phyloP scores from a whole-genome alignment of 768 basidiomycete genomes.

The Suillus paluster region DNA sequence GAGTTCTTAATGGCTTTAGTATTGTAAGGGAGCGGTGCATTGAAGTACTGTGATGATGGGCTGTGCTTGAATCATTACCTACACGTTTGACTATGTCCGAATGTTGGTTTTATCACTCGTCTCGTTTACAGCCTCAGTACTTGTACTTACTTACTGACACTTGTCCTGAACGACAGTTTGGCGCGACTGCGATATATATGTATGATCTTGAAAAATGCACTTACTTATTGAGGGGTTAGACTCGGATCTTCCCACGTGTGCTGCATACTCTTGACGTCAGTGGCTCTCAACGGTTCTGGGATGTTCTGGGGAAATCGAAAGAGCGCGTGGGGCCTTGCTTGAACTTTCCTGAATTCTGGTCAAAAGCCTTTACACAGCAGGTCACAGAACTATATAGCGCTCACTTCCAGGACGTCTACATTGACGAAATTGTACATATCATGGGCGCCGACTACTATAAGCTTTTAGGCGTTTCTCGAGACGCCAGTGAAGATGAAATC shows the following conservation, averaged over 20 bases:
- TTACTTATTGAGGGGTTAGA: no score
- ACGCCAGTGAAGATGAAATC: slow-evolving; percentile 82
- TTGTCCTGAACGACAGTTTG: no score
- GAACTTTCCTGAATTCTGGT: background rate
- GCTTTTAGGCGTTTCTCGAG: slow-evolving; percentile 71
- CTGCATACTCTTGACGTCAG: slow-evolving; percentile 32
- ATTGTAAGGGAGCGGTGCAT: background rate
- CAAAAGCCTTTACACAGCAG: background rate
- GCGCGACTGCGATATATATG: no score
- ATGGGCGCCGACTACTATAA: slow-evolving; percentile 94
- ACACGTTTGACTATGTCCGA: background rate
- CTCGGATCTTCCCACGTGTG: slow-evolving; percentile 13
- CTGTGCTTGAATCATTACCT: background rate
- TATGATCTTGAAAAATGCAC: no score
- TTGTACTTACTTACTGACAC: background rate
- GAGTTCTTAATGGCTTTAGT: background rate
- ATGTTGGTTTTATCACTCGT: background rate
- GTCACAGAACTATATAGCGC: slow-evolving; percentile 9
- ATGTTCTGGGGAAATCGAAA: slow-evolving; percentile 32
- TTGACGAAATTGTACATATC: background rate
- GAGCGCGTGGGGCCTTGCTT: background rate
- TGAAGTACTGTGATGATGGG: background rate
- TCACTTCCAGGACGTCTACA: background rate
- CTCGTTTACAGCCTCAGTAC: background rate
- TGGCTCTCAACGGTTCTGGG: slow-evolving; percentile 35